Conservation (phyloP, 2,329 filamentous ascomycete genomes). For the Ophiocordyceps australis region DNA sequence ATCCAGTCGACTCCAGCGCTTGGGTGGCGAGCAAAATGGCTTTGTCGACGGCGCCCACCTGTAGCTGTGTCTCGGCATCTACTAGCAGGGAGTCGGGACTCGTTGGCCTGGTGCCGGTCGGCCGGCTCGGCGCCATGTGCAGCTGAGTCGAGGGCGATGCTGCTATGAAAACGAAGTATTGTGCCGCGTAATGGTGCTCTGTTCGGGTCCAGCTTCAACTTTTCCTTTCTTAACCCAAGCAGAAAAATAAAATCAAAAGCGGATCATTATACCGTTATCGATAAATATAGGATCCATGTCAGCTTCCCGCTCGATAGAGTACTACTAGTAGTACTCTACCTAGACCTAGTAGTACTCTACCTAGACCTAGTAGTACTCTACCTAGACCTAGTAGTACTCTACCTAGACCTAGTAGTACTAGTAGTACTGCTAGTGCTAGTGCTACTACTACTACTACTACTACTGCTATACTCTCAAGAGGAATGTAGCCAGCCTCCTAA, state of each 20-base stretch:
- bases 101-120: constrained; percentile 15
- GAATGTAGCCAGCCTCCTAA: too few relatives aligned
- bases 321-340: too few relatives aligned
- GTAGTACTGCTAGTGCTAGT: too few relatives aligned
- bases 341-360: too few relatives aligned
- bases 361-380: too few relatives aligned
- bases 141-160: not conserved
- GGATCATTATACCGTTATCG: too few relatives aligned
- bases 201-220: too few relatives aligned
- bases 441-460: too few relatives aligned
- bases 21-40: constrained; percentile 20
- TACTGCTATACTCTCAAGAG: too few relatives aligned
- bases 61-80: constrained; percentile 22
- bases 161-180: not conserved
- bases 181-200: not conserved
- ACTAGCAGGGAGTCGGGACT: constrained; percentile 12
- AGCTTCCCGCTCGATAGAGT: too few relatives aligned
- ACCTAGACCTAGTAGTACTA: too few relatives aligned
- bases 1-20: constrained; percentile 23
- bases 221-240: not conserved
- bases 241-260: not conserved
- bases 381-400: too few relatives aligned
- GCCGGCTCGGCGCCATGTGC: constrained; percentile 22
- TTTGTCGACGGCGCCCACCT: constrained; percentile 21
- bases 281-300: constrained; percentile 1